phyloP scores from a whole-genome alignment of 2,329 filamentous ascomycete species.

The Cyclaneusma minus region DNA sequence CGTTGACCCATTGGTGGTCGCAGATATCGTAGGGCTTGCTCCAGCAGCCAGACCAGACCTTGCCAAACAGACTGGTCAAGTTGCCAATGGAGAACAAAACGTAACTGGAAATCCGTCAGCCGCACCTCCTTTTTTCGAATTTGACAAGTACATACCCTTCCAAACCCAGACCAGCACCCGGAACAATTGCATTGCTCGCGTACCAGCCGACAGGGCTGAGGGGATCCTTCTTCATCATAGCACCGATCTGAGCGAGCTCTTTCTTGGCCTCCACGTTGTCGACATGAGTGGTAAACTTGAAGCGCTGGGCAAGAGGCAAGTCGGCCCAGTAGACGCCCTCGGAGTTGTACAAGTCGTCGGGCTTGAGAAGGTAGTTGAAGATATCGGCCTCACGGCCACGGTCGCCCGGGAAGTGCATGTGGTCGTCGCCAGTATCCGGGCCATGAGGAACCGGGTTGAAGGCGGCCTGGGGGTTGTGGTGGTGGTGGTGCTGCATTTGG shows the following conservation, averaged over 20 bases:
- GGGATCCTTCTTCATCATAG: constrained; percentile 76
- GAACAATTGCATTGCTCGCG: constrained; percentile 78
- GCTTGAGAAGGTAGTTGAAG: constrained; percentile 69
- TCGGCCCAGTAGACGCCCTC: constrained; percentile 91
- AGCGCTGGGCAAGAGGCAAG: constrained; percentile 51
- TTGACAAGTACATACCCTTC: constrained; percentile 43
- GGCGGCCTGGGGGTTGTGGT: constrained; percentile 14
- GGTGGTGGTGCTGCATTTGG: constrained; percentile 10
- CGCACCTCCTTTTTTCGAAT: neutral
- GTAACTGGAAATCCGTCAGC: constrained; percentile 37
- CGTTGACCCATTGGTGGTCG: constrained; percentile 63
- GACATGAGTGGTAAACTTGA: constrained; percentile 61
- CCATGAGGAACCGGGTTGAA: constrained; percentile 16
- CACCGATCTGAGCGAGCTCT: constrained; percentile 53
- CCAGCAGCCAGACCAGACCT: constrained; percentile 72
- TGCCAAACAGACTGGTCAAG: constrained; percentile 64
- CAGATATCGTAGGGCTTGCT: constrained; percentile 43
- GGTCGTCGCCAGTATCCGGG: constrained; percentile 16
- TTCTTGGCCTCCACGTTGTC: constrained; percentile 53
- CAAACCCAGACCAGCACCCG: constrained; percentile 78
- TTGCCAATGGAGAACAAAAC: constrained; percentile 96
- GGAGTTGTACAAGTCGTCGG: constrained; percentile 72
- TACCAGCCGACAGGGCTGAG: constrained; percentile 76
- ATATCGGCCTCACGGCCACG: constrained; percentile 27
- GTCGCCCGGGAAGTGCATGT: constrained; percentile 7